Conservation (phyloP, 2,329 filamentous ascomycete species). For the Plenodomus biglobosus region DNA sequence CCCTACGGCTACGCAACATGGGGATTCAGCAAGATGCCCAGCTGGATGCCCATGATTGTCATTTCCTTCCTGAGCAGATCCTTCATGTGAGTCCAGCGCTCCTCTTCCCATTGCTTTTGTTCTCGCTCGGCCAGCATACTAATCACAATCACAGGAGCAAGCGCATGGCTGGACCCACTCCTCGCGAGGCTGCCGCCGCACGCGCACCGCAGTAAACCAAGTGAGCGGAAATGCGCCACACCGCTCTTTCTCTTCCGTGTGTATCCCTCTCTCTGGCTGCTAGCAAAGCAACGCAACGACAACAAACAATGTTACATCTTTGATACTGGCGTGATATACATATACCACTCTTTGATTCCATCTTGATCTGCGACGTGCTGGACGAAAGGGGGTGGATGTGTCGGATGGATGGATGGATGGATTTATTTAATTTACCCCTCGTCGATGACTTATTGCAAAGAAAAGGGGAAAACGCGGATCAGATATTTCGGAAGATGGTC, state of each 20-base stretch:
- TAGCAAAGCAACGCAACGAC: too few species aligned
- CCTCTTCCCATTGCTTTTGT: constrained; percentile 1
- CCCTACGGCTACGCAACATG: constrained; percentile 70
- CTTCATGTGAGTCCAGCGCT: constrained; percentile 65
- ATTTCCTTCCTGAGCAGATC: constrained; percentile 72
- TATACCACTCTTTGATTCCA: background rate
- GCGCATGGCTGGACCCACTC: constrained; percentile 7
- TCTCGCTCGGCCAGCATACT: background rate
- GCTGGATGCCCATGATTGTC: constrained; percentile 75
- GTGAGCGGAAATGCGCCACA: too few species aligned
- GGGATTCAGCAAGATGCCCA: constrained; percentile 61
- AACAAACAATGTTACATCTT: background rate
- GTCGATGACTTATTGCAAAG: too few species aligned
- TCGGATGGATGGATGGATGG: too few species aligned
- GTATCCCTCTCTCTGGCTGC: too few species aligned
- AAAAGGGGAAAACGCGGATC: too few species aligned
- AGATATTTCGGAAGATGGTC: too few species aligned
- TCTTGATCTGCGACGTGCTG: too few species aligned
- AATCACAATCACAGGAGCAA: constrained; percentile 9
- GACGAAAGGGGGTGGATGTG: too few species aligned
- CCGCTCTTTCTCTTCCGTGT: too few species aligned
- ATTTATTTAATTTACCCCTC: too few species aligned
- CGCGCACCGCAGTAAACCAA: background rate
- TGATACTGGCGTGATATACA: background rate
- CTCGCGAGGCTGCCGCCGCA: background rate